phyloP scores from a whole-genome alignment of 2,329 filamentous ascomycete genomes.

The Pseudocercospora fuligena region DNA sequence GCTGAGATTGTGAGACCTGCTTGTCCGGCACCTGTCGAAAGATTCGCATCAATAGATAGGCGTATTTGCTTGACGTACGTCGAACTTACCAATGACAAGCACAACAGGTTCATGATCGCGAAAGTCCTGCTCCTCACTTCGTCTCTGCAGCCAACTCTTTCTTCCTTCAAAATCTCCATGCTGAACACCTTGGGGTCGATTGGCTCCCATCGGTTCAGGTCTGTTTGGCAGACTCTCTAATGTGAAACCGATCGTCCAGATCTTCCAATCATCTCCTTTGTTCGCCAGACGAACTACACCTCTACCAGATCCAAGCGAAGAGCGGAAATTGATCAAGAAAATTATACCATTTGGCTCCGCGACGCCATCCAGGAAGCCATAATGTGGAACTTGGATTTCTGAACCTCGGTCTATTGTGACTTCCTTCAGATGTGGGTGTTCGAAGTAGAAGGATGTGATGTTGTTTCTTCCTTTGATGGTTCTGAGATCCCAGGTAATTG shows the following conservation, averaged over 20 bases:
- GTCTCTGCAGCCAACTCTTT: background rate
- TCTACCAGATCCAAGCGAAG: background rate
- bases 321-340: background rate
- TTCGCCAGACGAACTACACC: background rate
- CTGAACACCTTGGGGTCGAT: background rate
- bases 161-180: background rate
- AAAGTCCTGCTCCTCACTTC: background rate
- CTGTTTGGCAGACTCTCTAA: background rate
- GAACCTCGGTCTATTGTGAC: background rate
- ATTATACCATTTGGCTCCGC: background rate
- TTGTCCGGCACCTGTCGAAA: background rate
- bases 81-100: background rate
- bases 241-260: background rate
- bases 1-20: background rate
- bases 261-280: background rate
- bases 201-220: background rate
- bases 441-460: slow-evolving; percentile 44
- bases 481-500: slow-evolving; percentile 61
- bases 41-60: no score
- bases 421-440: background rate
- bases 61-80: no score
- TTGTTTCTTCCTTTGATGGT: slow-evolving; percentile 53
- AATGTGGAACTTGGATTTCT: background rate
- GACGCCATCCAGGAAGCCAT: background rate
- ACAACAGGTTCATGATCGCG: background rate